Conservation (phyloP, 305 asterid genomes). For the Fraxinus albicans region DNA sequence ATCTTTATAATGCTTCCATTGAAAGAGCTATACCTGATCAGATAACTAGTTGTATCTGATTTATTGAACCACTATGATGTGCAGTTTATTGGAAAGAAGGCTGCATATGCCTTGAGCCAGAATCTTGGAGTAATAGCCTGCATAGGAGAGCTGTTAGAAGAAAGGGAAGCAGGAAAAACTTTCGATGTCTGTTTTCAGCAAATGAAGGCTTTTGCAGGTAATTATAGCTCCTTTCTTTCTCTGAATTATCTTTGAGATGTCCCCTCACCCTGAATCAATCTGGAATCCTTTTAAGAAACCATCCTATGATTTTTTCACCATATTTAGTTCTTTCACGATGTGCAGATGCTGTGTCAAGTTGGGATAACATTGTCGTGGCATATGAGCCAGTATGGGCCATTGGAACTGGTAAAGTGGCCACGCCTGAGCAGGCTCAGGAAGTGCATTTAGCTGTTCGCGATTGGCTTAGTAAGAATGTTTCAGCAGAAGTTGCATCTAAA, state of each 20-base stretch:
- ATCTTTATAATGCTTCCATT: conserved; percentile 2
- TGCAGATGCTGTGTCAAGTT: conserved; percentile 82
- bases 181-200: conserved; percentile 83
- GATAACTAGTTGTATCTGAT: not conserved
- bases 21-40: conserved; percentile 2
- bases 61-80: conserved; percentile 19
- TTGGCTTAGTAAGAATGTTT: conserved; percentile 84
- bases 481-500: conserved; percentile 81
- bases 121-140: conserved; percentile 86
- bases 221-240: conserved; percentile 14
- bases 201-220: conserved; percentile 82
- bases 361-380: conserved; percentile 82
- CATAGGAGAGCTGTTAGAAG: conserved; percentile 85
- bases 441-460: conserved; percentile 86
- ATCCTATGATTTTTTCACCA: conserved; percentile 1
- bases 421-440: conserved; percentile 97
- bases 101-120: conserved; percentile 80
- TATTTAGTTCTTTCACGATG: conserved; percentile 10
- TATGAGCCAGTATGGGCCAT: conserved; percentile 98
- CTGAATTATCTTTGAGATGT: not conserved
- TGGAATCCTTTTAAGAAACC: not conserved
- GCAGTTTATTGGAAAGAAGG: conserved; percentile 92
- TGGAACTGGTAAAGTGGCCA: conserved; percentile 94
- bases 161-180: conserved; percentile 90
- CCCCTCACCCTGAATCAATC: not conserved